These are phyloP conservation scores for Pterothamnion heteromorphum DNA, from an alignment of 31 red algal genomes.

Conservation along the genomic window DNA sequence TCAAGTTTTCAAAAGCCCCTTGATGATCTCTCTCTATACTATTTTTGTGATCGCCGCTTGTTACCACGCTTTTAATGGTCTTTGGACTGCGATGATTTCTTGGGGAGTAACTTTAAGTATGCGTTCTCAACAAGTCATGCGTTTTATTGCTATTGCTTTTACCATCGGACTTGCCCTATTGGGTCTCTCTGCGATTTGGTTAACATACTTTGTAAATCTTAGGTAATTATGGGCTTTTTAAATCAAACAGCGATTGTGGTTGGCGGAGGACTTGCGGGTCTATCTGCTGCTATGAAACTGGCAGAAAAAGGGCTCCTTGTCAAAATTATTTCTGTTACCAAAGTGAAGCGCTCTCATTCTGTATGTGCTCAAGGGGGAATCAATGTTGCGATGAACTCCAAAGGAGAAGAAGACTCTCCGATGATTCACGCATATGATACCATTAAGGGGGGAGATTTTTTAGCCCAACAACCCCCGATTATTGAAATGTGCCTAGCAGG, in stretches of 20 bases:
- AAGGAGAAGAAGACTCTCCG: constrained; percentile 27
- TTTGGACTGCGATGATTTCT: no score
- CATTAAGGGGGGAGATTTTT: constrained; percentile 38
- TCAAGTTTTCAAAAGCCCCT: no score
- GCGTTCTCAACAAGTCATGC: no score
- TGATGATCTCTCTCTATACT: no score
- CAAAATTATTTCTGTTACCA: neutral
- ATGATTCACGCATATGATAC: constrained; percentile 24
- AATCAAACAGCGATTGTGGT: constrained; percentile 28
- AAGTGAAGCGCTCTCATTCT: constrained; percentile 23
- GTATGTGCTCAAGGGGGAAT: constrained; percentile 43
- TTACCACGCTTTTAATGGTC: no score
- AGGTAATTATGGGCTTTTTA: neutral
- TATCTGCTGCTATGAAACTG: constrained; percentile 4
- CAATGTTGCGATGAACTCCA: constrained; percentile 37
- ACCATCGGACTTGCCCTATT: no score
- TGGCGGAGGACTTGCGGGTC: constrained; percentile 22
- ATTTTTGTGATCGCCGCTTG: no score
- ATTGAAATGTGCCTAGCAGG: neutral
- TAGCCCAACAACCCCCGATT: constrained; percentile 9
- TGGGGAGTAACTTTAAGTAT: no score
- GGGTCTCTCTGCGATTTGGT: no score
- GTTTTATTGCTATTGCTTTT: no score
- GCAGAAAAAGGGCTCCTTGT: constrained; percentile 17
- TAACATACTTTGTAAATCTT: no score